phyloP scores from a whole-genome alignment of 345 rosid genomes.

The Murraya koenigii region DNA sequence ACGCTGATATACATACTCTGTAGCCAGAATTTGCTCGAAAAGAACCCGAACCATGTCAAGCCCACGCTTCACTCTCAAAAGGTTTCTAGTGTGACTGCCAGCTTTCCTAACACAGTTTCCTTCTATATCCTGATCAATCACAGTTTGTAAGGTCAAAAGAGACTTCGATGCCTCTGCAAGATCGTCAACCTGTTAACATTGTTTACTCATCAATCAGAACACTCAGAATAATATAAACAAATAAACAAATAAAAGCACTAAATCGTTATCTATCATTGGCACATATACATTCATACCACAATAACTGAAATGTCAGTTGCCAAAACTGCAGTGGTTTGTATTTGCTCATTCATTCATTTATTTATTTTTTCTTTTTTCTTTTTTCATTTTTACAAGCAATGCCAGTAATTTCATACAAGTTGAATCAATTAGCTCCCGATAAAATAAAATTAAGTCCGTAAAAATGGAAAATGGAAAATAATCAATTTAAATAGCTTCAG shows the following conservation, averaged over 20 bases:
- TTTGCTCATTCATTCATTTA: background rate
- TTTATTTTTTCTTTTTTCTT: background rate
- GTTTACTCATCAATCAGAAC: background rate
- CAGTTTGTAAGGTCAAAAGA: constrained; percentile 39
- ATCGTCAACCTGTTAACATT: constrained; percentile 63
- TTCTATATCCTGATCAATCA: constrained; percentile 63
- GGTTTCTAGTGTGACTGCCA: constrained; percentile 90
- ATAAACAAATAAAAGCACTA: no score
- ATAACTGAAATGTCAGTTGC: background rate
- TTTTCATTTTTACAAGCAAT: background rate
- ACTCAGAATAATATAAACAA: background rate
- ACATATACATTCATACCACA: background rate
- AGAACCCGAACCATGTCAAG: constrained; percentile 91
- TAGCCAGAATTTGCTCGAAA: constrained; percentile 64
- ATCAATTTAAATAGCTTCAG: background rate
- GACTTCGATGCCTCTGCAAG: constrained; percentile 73
- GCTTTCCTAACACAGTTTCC: constrained; percentile 55
- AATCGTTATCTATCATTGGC: background rate
- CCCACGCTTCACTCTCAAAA: constrained; percentile 92
- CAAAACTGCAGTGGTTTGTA: background rate
- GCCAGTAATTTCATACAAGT: no score
- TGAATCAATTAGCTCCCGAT: background rate
- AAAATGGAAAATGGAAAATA: background rate
- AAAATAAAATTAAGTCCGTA: background rate
- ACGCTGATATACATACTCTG: constrained; percentile 49